Evolutionary conservation across 345 rosid species (phyloP), one percentile per base, ranked within the genome.

Genomic region (Citrus reticulata): DNA sequence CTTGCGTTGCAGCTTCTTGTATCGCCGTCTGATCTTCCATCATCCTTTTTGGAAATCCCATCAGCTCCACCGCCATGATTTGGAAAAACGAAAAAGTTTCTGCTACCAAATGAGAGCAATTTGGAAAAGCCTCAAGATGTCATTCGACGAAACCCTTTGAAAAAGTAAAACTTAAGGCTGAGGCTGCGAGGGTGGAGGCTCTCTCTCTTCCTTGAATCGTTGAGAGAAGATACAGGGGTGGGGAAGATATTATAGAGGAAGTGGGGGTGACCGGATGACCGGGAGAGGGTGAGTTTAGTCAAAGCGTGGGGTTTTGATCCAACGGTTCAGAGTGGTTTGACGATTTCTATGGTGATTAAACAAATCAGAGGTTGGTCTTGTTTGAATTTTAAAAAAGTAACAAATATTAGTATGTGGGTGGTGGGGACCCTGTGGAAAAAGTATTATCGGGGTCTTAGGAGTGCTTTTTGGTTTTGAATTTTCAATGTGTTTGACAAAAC

Each of bases 1-100:
- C 99, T 77, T 93, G 98, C 0, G 95, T 74, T 49, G 98, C 95
- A 51, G 98, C 97, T 66, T 93, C 97, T 32, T 91, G 93, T 4
- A 95, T 89, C 16, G 98, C 95, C 81, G 66, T 86, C 85, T 86
- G 89, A 80, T 95, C 97, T 35, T 93, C 93, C 84, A 92, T 84
- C 35, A 70, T 37, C 63, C 65, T 75, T 82, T 84, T 89, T 0
- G 93, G 79, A 51, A 88, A 93, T 7, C 87, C 84, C 84, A 92
- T 83, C 27, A 90, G 87, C 77, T 95, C 92, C 29, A 91, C 91
- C 63, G 93, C 90, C 97, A 93, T 93, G 49, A 22, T 68, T 39
- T 13, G 2, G 6, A 0, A 69, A 2, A 55, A 4, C 4, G 13
- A 19, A 29, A 10, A 10, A 70, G 17, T 3, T 46, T 46, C 35